Evolutionary conservation across 2,329 filamentous ascomycete species (phyloP).

Genomic region (Mycosphaerella sp.): DNA sequence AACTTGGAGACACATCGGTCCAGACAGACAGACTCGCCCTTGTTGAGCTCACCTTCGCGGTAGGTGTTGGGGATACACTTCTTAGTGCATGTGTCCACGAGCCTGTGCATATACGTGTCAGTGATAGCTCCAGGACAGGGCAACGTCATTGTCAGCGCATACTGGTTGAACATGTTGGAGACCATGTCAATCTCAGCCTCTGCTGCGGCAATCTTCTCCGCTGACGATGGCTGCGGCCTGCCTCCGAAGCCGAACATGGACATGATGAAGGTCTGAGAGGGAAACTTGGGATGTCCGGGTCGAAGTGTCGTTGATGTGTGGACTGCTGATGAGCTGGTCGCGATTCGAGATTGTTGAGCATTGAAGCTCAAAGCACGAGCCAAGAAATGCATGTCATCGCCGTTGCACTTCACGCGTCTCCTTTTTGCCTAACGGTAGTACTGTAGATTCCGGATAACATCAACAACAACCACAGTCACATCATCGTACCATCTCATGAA

Average conservation of each 20-base stretch:
- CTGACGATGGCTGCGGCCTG: constrained; percentile 79
- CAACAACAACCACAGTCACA: not conserved
- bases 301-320: not conserved
- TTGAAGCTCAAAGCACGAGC: not conserved
- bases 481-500: not conserved
- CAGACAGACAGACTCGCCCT: constrained; percentile 96
- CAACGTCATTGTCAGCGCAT: constrained; percentile 28
- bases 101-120: constrained; percentile 30
- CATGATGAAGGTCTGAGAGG: constrained; percentile 41
- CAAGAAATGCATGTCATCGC: constrained; percentile 6
- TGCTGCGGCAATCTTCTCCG: constrained; percentile 93
- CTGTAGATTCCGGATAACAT: too few relatives aligned
- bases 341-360: not conserved
- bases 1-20: constrained; percentile 98
- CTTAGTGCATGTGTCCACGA: constrained; percentile 80
- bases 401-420: constrained; percentile 2
- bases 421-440: not conserved
- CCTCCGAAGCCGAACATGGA: constrained; percentile 65
- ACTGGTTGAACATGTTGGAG: constrained; percentile 98
- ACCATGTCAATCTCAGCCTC: constrained; percentile 98
- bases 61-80: constrained; percentile 93
- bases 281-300: not conserved
- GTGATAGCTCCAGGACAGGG: not conserved
- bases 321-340: not conserved
- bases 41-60: constrained; percentile 95